phyloP scores from a whole-genome alignment of 176 grass and related monocot genomes.

The Typha latifolia region DNA sequence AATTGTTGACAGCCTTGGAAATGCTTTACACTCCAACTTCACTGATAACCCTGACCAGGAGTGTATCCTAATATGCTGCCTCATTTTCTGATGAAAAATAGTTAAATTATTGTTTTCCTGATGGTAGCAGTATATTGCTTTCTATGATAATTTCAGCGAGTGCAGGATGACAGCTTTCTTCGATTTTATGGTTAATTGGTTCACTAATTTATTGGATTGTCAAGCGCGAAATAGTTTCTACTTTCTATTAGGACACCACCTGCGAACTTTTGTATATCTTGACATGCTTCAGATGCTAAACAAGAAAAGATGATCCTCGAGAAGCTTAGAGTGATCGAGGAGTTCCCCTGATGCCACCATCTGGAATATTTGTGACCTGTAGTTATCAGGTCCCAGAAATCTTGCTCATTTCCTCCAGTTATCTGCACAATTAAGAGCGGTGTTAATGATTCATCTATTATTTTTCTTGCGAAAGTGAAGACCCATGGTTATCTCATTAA shows the following conservation, averaged over 20 bases:
- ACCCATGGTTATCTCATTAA: not conserved
- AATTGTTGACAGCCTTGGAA: slow-evolving; percentile 53
- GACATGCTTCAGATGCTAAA: slow-evolving; percentile 55
- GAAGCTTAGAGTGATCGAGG: slow-evolving; percentile 32
- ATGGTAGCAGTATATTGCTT: not conserved
- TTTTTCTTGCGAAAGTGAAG: not conserved
- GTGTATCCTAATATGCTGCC: slow-evolving; percentile 62
- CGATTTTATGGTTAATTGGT: not conserved
- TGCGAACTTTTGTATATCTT: slow-evolving; percentile 30
- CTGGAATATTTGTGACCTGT: slow-evolving; percentile 5
- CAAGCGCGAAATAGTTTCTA: not conserved
- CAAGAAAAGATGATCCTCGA: slow-evolving; percentile 49
- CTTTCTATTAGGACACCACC: not conserved
- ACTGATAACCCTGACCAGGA: slow-evolving; percentile 70
- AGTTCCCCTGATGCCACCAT: slow-evolving; percentile 11
- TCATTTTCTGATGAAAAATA: not conserved
- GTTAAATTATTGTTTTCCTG: not conserved
- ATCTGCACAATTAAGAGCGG: not conserved
- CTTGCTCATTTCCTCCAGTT: not conserved
- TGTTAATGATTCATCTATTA: not conserved
- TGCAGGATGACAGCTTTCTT: not conserved
- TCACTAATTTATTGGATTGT: no score
- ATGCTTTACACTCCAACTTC: slow-evolving; percentile 74
- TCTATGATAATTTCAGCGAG: not conserved
- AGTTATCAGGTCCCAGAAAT: not conserved